Conservation (phyloP, 139 green algal genomes). For the Eudorina sp. region DNA sequence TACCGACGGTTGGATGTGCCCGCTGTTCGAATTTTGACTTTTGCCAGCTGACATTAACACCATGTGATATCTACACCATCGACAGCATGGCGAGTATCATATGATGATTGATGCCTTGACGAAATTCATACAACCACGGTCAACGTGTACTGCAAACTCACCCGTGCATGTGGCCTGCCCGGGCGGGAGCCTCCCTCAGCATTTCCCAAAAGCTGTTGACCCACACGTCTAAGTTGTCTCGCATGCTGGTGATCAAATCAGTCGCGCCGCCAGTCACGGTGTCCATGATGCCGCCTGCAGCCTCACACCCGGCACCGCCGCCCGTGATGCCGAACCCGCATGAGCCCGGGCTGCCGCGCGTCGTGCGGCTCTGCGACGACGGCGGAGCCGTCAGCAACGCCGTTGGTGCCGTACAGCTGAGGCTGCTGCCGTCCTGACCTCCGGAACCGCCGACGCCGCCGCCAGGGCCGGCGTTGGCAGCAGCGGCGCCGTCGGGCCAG, state of each 20-base stretch:
- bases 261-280: neutral
- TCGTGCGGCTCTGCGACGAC: neutral
- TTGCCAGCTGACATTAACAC: too few relatives aligned
- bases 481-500: neutral
- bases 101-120: too few relatives aligned
- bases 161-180: neutral
- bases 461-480: too few relatives aligned
- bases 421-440: neutral
- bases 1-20: too few relatives aligned
- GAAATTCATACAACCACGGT: too few relatives aligned
- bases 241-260: constrained; percentile 18
- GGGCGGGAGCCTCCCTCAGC: neutral
- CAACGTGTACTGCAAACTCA: neutral
- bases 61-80: too few relatives aligned
- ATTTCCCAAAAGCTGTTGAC: constrained; percentile 21
- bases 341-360: neutral
- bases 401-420: neutral
- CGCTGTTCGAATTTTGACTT: too few relatives aligned
- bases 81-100: too few relatives aligned
- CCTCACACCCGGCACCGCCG: neutral
- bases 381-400: neutral
- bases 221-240: constrained; percentile 30
- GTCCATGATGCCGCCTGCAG: neutral
- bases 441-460: neutral
- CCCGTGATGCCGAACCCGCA: neutral